Conservation (phyloP, 345 rosid genomes). For the Syzygium grande region DNA sequence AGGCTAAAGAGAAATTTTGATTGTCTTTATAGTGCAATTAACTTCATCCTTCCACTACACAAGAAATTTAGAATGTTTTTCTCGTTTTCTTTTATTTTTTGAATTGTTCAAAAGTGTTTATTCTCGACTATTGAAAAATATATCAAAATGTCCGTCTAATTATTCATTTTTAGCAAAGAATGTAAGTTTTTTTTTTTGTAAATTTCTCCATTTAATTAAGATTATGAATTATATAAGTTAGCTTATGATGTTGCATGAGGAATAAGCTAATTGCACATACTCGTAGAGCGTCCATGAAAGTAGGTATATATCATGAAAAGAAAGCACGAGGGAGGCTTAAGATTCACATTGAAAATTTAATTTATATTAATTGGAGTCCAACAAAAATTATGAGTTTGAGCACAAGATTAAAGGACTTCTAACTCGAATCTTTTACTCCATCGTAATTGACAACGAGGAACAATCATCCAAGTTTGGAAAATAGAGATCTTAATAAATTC, state of each 20-base stretch:
- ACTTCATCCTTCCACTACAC: neutral
- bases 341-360: neutral
- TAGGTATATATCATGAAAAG: neutral
- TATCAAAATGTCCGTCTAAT: neutral
- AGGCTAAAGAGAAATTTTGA: neutral
- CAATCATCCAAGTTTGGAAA: too few relatives aligned
- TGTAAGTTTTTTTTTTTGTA: neutral
- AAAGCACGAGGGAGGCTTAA: neutral
- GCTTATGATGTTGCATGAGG: neutral
- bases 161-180: neutral
- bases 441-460: neutral
- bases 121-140: neutral
- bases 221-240: neutral
- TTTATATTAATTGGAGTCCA: neutral
- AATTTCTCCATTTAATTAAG: neutral
- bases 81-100: neutral
- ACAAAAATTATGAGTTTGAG: neutral
- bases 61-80: neutral
- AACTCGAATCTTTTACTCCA: neutral
- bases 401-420: neutral
- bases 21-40: neutral
- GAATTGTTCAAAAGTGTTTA: neutral
- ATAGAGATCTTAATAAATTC: too few relatives aligned
- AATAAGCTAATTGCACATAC: rapidly evolving
- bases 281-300: rapidly evolving